Conservation (phyloP, 805 yeast genomes). For the Saturnispora mendoncae region DNA sequence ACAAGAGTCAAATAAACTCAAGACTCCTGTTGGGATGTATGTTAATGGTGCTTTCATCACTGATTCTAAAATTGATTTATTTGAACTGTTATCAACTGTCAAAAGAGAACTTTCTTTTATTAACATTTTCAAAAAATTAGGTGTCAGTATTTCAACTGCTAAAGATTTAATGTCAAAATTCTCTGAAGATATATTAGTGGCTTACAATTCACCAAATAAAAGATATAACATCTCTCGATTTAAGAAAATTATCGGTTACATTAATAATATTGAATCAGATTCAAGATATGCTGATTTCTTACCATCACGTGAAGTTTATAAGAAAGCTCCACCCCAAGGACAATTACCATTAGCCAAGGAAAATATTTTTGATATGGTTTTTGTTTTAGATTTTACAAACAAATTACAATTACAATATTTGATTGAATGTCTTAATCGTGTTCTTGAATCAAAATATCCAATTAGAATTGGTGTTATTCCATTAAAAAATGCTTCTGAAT, state of each 20-base stretch:
- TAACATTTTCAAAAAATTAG: constrained; percentile 23
- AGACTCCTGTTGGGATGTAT: constrained; percentile 40
- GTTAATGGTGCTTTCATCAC: constrained; percentile 61
- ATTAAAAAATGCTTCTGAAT: constrained; percentile 26
- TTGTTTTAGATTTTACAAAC: constrained; percentile 55
- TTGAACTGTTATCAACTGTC: constrained; percentile 33
- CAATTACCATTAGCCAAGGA: constrained; percentile 62
- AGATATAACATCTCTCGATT: constrained; percentile 21
- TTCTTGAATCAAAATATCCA: constrained; percentile 53
- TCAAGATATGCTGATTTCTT: constrained; percentile 40
- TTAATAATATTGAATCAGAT: constrained; percentile 72
- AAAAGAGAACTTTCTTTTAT: constrained; percentile 28
- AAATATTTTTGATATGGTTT: constrained; percentile 66
- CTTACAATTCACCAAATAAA: constrained; percentile 11
- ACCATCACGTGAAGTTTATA: constrained; percentile 38
- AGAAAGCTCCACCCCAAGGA: constrained; percentile 38
- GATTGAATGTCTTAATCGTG: constrained; percentile 39
- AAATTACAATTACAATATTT: constrained; percentile 42
- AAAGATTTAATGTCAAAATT: constrained; percentile 33
- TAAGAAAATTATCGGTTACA: constrained; percentile 43
- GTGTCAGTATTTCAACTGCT: constrained; percentile 28
- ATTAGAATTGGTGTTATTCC: constrained; percentile 85
- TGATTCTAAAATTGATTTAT: constrained; percentile 35
- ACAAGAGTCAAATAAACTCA: constrained; percentile 7
- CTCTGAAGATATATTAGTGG: constrained; percentile 20